Conservation (phyloP, 2,329 filamentous ascomycete species). For the Colletotrichum scovillei region DNA sequence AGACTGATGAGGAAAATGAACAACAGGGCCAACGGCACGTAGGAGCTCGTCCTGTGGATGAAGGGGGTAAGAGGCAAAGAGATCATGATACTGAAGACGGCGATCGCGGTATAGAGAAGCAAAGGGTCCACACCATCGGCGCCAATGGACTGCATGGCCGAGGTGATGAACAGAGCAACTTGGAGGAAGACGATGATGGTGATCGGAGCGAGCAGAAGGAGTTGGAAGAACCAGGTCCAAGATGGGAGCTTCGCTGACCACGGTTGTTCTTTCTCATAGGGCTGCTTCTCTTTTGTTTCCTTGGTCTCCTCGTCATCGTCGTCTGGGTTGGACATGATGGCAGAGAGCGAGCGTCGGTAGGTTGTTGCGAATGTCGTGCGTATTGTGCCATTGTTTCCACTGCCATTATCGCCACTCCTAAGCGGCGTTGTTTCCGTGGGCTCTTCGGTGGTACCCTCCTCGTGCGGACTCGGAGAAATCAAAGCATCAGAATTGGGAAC, state of each 20-base stretch:
- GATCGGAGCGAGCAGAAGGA: conserved; percentile 83
- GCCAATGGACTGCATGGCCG: conserved; percentile 82
- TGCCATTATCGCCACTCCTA: conserved; percentile 40
- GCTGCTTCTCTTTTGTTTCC: conserved; percentile 42
- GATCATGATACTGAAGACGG: conserved; percentile 75
- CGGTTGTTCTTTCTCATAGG: conserved; percentile 79
- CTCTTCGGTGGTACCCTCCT: conserved; percentile 48
- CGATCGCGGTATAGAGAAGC: conserved; percentile 77
- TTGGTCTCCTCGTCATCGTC: conserved; percentile 43
- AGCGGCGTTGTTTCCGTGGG: conserved; percentile 67
- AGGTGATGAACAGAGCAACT: conserved; percentile 77
- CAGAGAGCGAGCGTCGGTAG: conserved; percentile 62
- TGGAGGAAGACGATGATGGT: conserved; percentile 82
- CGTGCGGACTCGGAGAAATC: conserved; percentile 53
- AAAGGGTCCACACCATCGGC: conserved; percentile 83
- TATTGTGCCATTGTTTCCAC: conserved; percentile 45
- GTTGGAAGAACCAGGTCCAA: conserved; percentile 91
- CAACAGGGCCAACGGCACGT: conserved; percentile 82
- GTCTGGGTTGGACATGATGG: conserved; percentile 35
- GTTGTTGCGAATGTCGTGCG: conserved; percentile 66
- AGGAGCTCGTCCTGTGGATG: conserved; percentile 85
- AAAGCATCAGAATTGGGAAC: conserved; percentile 48
- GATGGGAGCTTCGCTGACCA: conserved; percentile 85
- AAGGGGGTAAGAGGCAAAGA: conserved; percentile 85
- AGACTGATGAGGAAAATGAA: conserved; percentile 74